Conservation (phyloP, 768 basidiomycete genomes). For the Tremella fuciformis region DNA sequence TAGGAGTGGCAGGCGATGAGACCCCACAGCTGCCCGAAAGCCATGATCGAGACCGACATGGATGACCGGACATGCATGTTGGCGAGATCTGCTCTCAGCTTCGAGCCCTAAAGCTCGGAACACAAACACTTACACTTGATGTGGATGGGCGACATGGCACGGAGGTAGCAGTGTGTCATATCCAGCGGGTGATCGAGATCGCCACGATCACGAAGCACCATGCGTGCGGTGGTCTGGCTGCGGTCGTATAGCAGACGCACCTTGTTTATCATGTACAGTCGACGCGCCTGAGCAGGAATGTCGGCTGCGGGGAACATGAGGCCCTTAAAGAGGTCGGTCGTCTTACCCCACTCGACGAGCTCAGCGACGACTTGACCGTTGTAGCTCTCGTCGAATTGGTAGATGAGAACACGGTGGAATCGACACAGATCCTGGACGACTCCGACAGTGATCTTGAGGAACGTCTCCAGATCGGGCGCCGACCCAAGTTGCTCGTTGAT, state of each 20-base stretch:
- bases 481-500: conserved; percentile 75
- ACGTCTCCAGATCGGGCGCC: conserved; percentile 64
- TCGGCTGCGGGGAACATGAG: conserved; percentile 52
- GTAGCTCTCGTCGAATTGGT: conserved; percentile 77
- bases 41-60: conserved; percentile 81
- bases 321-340: conserved; percentile 65
- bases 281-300: conserved; percentile 60
- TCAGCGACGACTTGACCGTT: conserved; percentile 76
- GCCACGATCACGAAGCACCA: conserved; percentile 62
- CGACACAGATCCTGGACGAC: conserved; percentile 73
- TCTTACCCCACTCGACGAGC: conserved; percentile 71
- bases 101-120: conserved; percentile 6
- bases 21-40: conserved; percentile 77
- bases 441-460: conserved; percentile 71
- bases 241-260: conserved; percentile 74
- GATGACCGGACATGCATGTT: conserved; percentile 81
- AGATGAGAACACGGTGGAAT: conserved; percentile 76
- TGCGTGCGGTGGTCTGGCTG: conserved; percentile 66
- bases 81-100: conserved; percentile 58
- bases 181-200: conserved; percentile 71
- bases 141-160: conserved; percentile 86
- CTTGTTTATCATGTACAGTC: conserved; percentile 71
- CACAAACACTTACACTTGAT: conserved; percentile 61
- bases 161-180: conserved; percentile 78
- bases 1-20: conserved; percentile 75